These are phyloP conservation scores for Candida coleopterorum DNA, from an alignment of 805 yeast genomes.

Conservation along the genomic window DNA sequence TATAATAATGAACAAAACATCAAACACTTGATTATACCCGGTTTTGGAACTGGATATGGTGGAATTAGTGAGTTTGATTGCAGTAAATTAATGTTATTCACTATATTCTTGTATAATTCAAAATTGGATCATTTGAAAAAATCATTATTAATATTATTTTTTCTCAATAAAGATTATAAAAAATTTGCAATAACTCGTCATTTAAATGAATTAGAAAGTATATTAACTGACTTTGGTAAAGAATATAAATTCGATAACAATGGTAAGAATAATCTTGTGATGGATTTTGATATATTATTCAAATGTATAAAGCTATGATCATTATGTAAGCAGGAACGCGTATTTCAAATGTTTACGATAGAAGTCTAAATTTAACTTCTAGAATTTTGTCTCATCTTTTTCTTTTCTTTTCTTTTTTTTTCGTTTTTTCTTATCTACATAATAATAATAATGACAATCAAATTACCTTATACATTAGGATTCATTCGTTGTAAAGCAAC, in stretches of 20 bases:
- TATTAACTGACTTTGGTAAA: constrained; percentile 11
- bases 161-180: constrained; percentile 15
- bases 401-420: not conserved
- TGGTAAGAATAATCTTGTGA: constrained; percentile 1
- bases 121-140: constrained; percentile 11
- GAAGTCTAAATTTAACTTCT: no score
- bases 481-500: constrained; percentile 26
- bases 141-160: constrained; percentile 16
- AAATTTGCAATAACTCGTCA: constrained; percentile 11
- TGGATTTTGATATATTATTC: constrained; percentile 13
- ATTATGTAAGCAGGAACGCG: constrained; percentile 3
- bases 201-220: constrained; percentile 8
- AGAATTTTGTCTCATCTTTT: no score
- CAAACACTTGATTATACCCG: constrained; percentile 19
- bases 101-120: constrained; percentile 14
- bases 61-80: constrained; percentile 12
- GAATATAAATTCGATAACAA: not conserved
- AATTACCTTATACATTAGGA: constrained; percentile 21
- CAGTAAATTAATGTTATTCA: constrained; percentile 18
- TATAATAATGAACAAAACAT: not conserved
- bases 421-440: not conserved
- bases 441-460: not conserved
- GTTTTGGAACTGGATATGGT: constrained; percentile 26
- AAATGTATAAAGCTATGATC: constrained; percentile 10
- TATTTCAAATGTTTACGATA: no score